Conservation (phyloP, 768 basidiomycete species). For the Arthromyces matolae region DNA sequence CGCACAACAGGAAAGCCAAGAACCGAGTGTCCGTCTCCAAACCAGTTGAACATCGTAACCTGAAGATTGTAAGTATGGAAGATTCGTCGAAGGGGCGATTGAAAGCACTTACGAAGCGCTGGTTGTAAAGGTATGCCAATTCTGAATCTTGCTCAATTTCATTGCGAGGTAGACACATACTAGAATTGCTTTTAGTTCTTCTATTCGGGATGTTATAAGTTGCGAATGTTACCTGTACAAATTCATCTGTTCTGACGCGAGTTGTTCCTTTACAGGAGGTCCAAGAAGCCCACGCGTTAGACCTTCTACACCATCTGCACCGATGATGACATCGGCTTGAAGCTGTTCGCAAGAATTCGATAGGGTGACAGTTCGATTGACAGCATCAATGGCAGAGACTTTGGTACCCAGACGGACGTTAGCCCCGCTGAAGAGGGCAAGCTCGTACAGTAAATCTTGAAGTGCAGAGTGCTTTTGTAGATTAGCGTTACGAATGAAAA, state of each 20-base stretch:
- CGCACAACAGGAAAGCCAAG: constrained; percentile 31
- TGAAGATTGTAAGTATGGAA: constrained; percentile 9
- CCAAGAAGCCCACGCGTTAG: constrained; percentile 31
- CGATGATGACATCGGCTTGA: constrained; percentile 49
- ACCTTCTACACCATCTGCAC: constrained; percentile 51
- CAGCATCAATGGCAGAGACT: constrained; percentile 28
- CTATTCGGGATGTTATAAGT: not conserved
- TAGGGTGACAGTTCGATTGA: constrained; percentile 28
- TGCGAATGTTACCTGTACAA: constrained; percentile 40
- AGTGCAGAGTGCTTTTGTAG: constrained; percentile 44
- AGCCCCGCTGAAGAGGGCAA: constrained; percentile 42
- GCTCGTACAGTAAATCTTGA: constrained; percentile 42
- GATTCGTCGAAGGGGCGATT: not conserved
- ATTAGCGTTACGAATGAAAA: not conserved
- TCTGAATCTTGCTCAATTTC: constrained; percentile 38
- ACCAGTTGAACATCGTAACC: constrained; percentile 30
- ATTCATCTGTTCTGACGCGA: constrained; percentile 21
- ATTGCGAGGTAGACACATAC: constrained; percentile 36
- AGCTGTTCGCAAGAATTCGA: constrained; percentile 37
- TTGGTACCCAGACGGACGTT: constrained; percentile 31
- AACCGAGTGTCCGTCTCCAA: constrained; percentile 30
- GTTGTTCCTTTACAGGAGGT: constrained; percentile 26
- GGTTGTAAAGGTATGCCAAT: constrained; percentile 28
- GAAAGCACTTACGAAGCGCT: constrained; percentile 19
- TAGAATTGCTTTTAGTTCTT: constrained; percentile 14